Percentiles rank a stretch among this genome's conserved stretches.
These are phyloP conservation scores for Nevesoporus exiguus DNA, from an alignment of 768 basidiomycete species.

Conservation along the genomic window DNA sequence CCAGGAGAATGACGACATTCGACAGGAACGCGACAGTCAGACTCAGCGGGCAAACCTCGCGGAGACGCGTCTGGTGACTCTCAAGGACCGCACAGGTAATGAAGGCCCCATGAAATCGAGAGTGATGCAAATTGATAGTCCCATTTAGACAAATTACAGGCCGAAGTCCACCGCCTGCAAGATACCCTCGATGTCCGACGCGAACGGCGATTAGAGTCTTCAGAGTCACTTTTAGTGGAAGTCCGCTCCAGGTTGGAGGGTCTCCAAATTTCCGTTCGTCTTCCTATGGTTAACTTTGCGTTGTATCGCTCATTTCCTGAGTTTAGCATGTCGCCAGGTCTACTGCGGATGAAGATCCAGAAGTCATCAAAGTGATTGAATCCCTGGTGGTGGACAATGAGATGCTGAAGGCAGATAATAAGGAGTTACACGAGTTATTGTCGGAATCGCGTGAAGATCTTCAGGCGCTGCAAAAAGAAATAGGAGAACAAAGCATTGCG, in stretches of 20 bases:
- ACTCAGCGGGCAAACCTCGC: constrained; percentile 62
- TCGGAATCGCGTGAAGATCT: constrained; percentile 76
- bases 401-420: constrained; percentile 73
- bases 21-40: constrained; percentile 76
- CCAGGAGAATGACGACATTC: constrained; percentile 79
- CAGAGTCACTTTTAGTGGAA: constrained; percentile 63
- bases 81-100: constrained; percentile 67
- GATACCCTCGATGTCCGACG: constrained; percentile 60
- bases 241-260: constrained; percentile 60
- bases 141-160: constrained; percentile 60
- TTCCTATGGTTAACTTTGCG: background rate
- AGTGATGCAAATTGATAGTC: constrained; percentile 3
- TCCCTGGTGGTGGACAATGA: constrained; percentile 87
- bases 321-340: constrained; percentile 40
- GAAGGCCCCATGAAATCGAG: background rate
- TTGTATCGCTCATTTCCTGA: constrained; percentile 16
- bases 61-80: constrained; percentile 59
- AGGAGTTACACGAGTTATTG: constrained; percentile 72
- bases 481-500: constrained; percentile 65
- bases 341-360: constrained; percentile 43
- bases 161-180: constrained; percentile 61
- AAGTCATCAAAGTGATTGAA: constrained; percentile 69
- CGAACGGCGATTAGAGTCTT: constrained; percentile 57
- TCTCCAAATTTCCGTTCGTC: constrained; percentile 55
- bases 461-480: constrained; percentile 63